Percentiles rank a stretch among this genome's conserved stretches.
Evolutionary conservation across 2,329 filamentous ascomycete genomes (phyloP).

Genomic region (Dactylellina parvicollis): DNA sequence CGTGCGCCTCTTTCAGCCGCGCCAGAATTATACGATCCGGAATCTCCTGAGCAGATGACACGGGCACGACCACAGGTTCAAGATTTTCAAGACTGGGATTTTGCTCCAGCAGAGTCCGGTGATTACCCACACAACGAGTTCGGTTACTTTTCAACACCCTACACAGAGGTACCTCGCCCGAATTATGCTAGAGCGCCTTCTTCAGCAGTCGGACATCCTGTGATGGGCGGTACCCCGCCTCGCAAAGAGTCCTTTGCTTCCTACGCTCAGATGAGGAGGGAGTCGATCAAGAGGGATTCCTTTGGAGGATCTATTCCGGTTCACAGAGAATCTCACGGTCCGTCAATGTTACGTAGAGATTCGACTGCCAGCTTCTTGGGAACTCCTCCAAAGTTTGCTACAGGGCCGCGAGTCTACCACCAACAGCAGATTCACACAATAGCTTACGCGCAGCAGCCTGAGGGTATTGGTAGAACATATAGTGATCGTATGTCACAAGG

Average conservation of each 20-base stretch:
- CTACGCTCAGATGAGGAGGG: conserved; percentile 45
- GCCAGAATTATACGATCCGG: conserved; percentile 7
- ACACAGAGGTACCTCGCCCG: conserved; percentile 32
- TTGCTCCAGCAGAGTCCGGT: conserved; percentile 6
- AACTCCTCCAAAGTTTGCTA: conserved; percentile 43
- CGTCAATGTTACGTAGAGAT: conserved; percentile 38
- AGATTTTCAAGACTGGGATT: conserved; percentile 41
- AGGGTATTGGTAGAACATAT: conserved; percentile 28
- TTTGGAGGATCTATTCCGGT: conserved; percentile 27
- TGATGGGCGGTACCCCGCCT: background rate
- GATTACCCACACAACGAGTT: background rate
- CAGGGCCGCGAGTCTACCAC: conserved; percentile 50
- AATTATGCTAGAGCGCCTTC: conserved; percentile 44
- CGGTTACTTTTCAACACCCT: conserved; percentile 31
- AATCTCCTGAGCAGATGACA: conserved; percentile 14
- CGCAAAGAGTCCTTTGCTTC: conserved; percentile 39
- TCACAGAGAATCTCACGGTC: conserved; percentile 39
- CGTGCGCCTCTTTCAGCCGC: conserved; percentile 27
- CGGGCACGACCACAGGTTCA: conserved; percentile 1
- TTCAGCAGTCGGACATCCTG: conserved; percentile 40
- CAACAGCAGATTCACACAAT: conserved; percentile 30
- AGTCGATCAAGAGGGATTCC: conserved; percentile 40
- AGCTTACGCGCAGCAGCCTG: conserved; percentile 14
- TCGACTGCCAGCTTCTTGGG: conserved; percentile 47
- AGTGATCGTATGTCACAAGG: conserved; percentile 39